Conservation (phyloP, 176 grass and related monocot genomes). For the Secale cereale region DNA sequence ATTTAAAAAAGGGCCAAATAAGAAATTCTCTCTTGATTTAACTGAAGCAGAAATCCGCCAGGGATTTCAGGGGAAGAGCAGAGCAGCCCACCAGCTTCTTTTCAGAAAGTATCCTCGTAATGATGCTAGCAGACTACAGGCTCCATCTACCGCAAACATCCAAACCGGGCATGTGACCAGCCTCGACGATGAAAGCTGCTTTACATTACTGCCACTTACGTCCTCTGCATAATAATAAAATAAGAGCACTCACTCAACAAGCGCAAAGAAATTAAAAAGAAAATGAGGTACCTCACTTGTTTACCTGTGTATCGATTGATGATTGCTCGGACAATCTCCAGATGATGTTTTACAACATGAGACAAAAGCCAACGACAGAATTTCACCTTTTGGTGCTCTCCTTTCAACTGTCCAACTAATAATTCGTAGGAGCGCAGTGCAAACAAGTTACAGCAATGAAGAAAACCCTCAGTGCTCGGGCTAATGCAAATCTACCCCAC, state of each 20-base stretch:
- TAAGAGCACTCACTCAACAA: background rate
- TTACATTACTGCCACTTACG: background rate
- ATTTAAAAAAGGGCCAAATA: too few relatives aligned
- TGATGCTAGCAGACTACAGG: background rate
- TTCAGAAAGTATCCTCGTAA: background rate
- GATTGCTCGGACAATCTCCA: background rate
- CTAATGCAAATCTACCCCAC: background rate
- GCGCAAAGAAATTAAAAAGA: background rate
- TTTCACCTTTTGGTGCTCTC: background rate
- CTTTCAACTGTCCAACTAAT: conserved; percentile 3
- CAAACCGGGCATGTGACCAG: background rate
- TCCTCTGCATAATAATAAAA: background rate
- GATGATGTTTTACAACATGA: background rate
- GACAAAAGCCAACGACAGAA: background rate
- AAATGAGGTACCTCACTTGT: background rate
- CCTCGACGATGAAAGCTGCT: background rate
- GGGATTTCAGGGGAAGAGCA: background rate
- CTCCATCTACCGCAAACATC: background rate
- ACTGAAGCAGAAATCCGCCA: background rate
- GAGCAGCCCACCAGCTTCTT: conserved; percentile 3
- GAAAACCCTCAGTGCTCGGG: background rate
- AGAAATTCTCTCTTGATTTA: too few relatives aligned
- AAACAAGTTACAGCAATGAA: background rate
- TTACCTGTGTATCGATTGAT: conserved; percentile 1
- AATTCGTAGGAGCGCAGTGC: background rate